A percentile compares a stretch with the other conserved stretches of the same genome.
Evolutionary conservation across 495 filamentous ascomycete species (phyloP).

Genomic region (Xylaria intraflava): DNA sequence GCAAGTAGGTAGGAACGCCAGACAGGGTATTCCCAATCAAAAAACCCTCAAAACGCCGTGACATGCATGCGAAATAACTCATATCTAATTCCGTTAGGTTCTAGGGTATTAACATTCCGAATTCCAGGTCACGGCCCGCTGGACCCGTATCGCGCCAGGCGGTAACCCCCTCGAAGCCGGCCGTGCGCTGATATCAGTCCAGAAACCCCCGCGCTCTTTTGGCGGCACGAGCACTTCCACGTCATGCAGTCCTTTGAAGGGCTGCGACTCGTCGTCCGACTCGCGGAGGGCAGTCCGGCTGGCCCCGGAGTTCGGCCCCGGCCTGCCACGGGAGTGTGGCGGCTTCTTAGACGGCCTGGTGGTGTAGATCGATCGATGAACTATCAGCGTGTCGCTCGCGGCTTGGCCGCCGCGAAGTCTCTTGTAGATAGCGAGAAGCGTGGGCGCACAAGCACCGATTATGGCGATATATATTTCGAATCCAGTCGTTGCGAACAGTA

Average conservation of each 20-base stretch:
- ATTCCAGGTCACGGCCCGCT: constrained; percentile 9
- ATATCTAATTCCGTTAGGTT: not conserved
- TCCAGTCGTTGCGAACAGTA: not conserved
- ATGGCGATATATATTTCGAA: constrained; percentile 9
- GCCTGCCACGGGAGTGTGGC: not conserved
- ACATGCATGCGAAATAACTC: not conserved
- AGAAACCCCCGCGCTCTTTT: constrained; percentile 6
- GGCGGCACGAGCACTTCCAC: constrained; percentile 4
- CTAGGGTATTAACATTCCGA: constrained; percentile 3
- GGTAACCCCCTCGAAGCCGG: constrained; percentile 2
- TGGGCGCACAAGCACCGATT: constrained; percentile 8
- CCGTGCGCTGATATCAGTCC: constrained; percentile 10
- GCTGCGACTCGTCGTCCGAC: constrained; percentile 8
- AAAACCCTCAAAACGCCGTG: not conserved
- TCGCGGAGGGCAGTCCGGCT: constrained; percentile 6
- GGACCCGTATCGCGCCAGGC: constrained; percentile 1
- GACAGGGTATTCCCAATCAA: not conserved
- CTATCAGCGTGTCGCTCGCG: not conserved
- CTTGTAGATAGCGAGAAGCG: constrained; percentile 2
- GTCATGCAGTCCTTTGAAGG: constrained; percentile 3
- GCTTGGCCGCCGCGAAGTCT: not conserved
- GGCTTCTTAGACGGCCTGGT: not conserved
- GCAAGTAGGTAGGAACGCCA: not conserved
- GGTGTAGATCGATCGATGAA: constrained; percentile 1
- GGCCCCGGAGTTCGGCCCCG: not conserved